Conservation (phyloP, 1,284 basidiomycete species). For the Filobasidium uniguttulatum region DNA sequence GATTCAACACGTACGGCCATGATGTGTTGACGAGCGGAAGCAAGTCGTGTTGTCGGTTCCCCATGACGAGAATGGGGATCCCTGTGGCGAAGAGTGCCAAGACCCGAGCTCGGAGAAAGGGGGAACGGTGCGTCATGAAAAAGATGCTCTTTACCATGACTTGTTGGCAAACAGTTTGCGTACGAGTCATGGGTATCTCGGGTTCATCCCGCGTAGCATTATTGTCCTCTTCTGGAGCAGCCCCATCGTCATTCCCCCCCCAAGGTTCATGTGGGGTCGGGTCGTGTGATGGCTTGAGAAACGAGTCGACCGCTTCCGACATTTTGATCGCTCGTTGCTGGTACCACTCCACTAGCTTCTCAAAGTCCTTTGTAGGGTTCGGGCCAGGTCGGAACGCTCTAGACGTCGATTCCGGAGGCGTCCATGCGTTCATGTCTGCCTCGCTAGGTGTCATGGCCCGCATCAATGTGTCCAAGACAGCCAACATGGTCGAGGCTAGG, state of each 20-base stretch:
- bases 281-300: too few species aligned
- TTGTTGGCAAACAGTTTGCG: slow-evolving; percentile 60
- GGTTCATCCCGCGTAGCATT: slow-evolving; percentile 37
- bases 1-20: slow-evolving; percentile 78
- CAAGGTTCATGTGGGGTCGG: slow-evolving; percentile 45
- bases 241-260: slow-evolving; percentile 20
- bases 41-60: slow-evolving; percentile 47
- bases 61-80: slow-evolving; percentile 52
- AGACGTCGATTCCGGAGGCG: slow-evolving; percentile 19
- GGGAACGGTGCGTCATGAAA: slow-evolving; percentile 74
- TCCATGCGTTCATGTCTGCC: slow-evolving; percentile 38
- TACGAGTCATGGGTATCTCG: slow-evolving; percentile 48
- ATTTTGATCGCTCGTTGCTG: slow-evolving; percentile 39
- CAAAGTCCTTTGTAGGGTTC: slow-evolving; percentile 27
- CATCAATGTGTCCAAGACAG: slow-evolving; percentile 71
- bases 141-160: slow-evolving; percentile 74
- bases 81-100: slow-evolving; percentile 57
- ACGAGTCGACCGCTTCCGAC: slow-evolving; percentile 33
- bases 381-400: slow-evolving; percentile 36
- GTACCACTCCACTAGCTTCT: slow-evolving; percentile 53
- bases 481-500: slow-evolving; percentile 36
- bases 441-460: slow-evolving; percentile 67
- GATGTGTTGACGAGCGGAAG: slow-evolving; percentile 68
- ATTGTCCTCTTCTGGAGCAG: slow-evolving; percentile 22
- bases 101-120: slow-evolving; percentile 67